These are phyloP conservation scores for Phytophthora capsici DNA, from an alignment of 352 stramenopile species.

Conservation along the genomic window DNA sequence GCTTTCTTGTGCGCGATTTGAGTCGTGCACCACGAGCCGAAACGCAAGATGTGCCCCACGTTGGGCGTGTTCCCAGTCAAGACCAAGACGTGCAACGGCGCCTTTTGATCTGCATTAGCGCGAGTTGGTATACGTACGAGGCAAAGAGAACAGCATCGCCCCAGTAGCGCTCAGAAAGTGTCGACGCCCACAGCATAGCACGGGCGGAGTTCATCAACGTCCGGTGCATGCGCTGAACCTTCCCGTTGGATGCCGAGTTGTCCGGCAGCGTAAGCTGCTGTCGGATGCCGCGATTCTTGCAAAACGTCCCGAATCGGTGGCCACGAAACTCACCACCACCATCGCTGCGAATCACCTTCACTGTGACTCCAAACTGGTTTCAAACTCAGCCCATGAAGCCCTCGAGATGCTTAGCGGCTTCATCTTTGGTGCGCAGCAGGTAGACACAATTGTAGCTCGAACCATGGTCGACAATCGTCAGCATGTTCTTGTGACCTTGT, in stretches of 20 bases:
- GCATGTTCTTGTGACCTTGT: constrained; percentile 1
- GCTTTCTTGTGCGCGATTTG: neutral
- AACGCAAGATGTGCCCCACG: neutral
- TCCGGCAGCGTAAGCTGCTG: neutral
- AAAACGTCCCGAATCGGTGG: neutral
- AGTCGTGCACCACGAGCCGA: neutral
- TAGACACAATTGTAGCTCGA: constrained; percentile 22
- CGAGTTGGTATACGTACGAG: neutral
- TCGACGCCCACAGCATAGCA: constrained; percentile 5
- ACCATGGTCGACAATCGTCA: constrained; percentile 17
- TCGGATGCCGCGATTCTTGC: neutral
- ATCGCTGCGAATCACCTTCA: constrained; percentile 6
- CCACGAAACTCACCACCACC: constrained; percentile 8
- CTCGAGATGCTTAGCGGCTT: constrained; percentile 5
- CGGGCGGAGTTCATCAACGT: constrained; percentile 2
- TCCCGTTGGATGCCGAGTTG: constrained; percentile 13
- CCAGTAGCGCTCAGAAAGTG: neutral
- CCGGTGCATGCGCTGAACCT: neutral
- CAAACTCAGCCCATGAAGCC: constrained; percentile 9
- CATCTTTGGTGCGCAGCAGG: constrained; percentile 9
- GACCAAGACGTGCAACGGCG: neutral
- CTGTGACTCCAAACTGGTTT: neutral
- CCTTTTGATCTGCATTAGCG: constrained; percentile 3
- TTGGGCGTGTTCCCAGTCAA: neutral
- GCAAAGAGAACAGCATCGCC: constrained; percentile 7